A percentile compares a stretch with the other conserved stretches of the same genome.
phyloP scores from a whole-genome alignment of 805 yeast genomes.

The Hanseniaspora clermontiae region DNA sequence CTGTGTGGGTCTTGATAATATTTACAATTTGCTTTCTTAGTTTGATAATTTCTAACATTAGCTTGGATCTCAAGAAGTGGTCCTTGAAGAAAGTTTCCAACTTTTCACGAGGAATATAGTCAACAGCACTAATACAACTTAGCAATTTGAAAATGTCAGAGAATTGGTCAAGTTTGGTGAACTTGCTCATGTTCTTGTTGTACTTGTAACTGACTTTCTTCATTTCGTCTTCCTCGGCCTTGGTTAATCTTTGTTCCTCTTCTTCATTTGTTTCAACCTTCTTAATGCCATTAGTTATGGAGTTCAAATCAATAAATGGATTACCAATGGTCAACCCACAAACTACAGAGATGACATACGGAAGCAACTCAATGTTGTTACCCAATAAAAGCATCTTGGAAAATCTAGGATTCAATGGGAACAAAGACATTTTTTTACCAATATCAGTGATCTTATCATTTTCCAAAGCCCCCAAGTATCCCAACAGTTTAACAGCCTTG shows the following conservation, averaged over 20 bases:
- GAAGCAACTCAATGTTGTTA: conserved; percentile 72
- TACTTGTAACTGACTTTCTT: conserved; percentile 39
- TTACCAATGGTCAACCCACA: conserved; percentile 90
- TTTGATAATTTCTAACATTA: conserved; percentile 75
- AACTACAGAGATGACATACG: conserved; percentile 81
- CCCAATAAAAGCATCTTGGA: conserved; percentile 82
- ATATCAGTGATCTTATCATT: conserved; percentile 53
- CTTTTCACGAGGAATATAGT: conserved; percentile 47
- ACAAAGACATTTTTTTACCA: conserved; percentile 75
- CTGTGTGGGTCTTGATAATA: conserved; percentile 56
- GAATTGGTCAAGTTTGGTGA: conserved; percentile 53
- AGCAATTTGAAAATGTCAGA: conserved; percentile 67
- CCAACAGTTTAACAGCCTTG: conserved; percentile 56
- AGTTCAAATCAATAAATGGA: conserved; percentile 67
- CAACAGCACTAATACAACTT: conserved; percentile 78
- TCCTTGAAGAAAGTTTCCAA: conserved; percentile 39
- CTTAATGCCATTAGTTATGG: conserved; percentile 41
- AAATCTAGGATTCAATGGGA: conserved; percentile 89
- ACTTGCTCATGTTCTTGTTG: conserved; percentile 44
- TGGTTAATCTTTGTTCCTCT: conserved; percentile 25
- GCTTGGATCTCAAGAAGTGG: conserved; percentile 62
- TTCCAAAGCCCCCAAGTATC: conserved; percentile 64
- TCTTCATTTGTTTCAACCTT: conserved; percentile 16
- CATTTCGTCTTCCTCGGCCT: conserved; percentile 27
- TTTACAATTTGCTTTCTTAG: conserved; percentile 66